These are phyloP conservation scores for Azolla pinnata DNA, from an alignment of 75 land plant genomes.

Conservation along the genomic window DNA sequence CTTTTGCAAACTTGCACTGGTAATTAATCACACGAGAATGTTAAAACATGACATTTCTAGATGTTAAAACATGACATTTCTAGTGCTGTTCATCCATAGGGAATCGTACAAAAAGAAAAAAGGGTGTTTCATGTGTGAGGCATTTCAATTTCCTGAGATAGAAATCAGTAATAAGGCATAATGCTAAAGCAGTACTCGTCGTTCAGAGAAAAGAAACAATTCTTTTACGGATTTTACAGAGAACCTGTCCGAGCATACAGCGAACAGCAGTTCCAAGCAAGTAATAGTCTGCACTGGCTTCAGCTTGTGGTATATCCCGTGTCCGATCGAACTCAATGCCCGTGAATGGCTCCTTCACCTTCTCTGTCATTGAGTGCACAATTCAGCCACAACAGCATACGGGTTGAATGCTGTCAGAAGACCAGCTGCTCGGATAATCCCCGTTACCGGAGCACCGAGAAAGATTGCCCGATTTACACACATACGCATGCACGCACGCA, in stretches of 20 bases:
- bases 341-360: slow-evolving; percentile 31
- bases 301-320: slow-evolving; percentile 11
- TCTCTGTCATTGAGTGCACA: too few relatives aligned
- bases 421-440: too few relatives aligned
- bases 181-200: not conserved
- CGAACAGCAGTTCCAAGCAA: slow-evolving; percentile 31
- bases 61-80: too few relatives aligned
- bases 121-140: not conserved
- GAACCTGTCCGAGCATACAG: slow-evolving; percentile 39
- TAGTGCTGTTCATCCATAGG: too few relatives aligned
- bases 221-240: not conserved
- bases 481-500: too few relatives aligned
- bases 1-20: slow-evolving; percentile 34
- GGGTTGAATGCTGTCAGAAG: too few relatives aligned
- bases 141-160: not conserved
- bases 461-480: too few relatives aligned
- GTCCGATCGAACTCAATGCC: slow-evolving; percentile 25
- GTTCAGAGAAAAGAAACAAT: not conserved
- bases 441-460: too few relatives aligned
- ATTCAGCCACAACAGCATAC: too few relatives aligned
- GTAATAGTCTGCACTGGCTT: slow-evolving; percentile 14
- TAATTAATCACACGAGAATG: not conserved
- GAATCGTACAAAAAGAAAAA: too few relatives aligned
- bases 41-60: too few relatives aligned
- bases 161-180: not conserved